These are phyloP conservation scores for Balamuthia mandrillaris DNA, from an alignment of 208 protist genomes.

Conservation along the genomic window DNA sequence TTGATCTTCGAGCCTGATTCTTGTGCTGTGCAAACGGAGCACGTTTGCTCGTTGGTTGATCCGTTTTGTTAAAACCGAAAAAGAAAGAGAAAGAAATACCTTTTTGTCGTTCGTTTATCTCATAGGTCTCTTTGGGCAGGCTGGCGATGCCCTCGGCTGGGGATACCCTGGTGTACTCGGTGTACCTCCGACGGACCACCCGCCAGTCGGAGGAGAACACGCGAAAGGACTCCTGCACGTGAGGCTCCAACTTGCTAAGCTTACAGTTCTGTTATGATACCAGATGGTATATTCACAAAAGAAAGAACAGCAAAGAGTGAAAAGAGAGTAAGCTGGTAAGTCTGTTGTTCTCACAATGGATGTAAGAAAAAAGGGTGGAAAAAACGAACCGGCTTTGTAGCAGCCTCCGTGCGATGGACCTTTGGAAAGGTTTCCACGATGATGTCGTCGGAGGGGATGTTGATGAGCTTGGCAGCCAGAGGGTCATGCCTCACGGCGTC, in stretches of 20 bases:
- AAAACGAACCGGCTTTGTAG: slow-evolving; percentile 6
- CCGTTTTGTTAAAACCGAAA: too few species aligned
- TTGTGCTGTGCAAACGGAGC: neutral
- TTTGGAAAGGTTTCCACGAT: neutral
- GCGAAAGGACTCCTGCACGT: slow-evolving; percentile 1
- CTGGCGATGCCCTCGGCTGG: neutral
- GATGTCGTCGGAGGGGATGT: slow-evolving; percentile 8
- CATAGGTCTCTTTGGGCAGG: slow-evolving; percentile 3
- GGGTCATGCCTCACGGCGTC: too few species aligned
- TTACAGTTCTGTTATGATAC: neutral
- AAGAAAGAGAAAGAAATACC: too few species aligned
- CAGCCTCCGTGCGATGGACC: neutral
- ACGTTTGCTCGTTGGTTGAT: neutral
- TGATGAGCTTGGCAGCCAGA: too few species aligned
- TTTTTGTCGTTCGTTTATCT: neutral
- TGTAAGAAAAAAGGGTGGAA: neutral
- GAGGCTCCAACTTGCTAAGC: neutral
- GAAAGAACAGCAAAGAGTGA: neutral
- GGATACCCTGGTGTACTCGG: neutral
- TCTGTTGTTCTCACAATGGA: neutral
- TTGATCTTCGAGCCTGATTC: too few species aligned
- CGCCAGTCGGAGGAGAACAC: neutral
- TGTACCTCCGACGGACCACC: neutral
- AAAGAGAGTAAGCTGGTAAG: neutral
- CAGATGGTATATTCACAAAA: neutral